Conservation (phyloP, 495 filamentous ascomycete species). For the Penicillium cinerascens region DNA sequence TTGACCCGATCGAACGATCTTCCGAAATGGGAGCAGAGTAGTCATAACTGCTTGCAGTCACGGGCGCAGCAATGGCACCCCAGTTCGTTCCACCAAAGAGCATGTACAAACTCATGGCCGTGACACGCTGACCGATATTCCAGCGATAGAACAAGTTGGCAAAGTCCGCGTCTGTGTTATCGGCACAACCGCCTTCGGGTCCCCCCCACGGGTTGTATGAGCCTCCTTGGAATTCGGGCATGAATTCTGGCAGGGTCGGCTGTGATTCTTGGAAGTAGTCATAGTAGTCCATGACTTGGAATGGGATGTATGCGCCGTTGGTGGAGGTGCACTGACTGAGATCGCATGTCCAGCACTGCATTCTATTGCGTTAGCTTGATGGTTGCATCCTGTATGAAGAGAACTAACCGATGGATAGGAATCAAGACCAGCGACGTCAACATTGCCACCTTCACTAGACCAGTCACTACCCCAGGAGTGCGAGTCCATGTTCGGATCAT, state of each 20-base stretch:
- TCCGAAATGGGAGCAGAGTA: constrained; percentile 60
- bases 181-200: constrained; percentile 49
- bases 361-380: too few relatives aligned
- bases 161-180: constrained; percentile 46
- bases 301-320: constrained; percentile 53
- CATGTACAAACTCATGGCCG: constrained; percentile 56
- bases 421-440: constrained; percentile 56
- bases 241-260: constrained; percentile 53
- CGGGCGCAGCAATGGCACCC: constrained; percentile 48
- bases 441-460: constrained; percentile 50
- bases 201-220: constrained; percentile 61
- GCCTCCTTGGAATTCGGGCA: constrained; percentile 65
- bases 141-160: constrained; percentile 60
- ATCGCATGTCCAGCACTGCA: constrained; percentile 58
- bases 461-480: constrained; percentile 55
- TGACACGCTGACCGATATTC: constrained; percentile 53
- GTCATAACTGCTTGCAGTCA: constrained; percentile 53
- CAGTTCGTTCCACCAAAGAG: constrained; percentile 60
- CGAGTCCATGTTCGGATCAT: constrained; percentile 52
- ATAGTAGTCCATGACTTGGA: constrained; percentile 49
- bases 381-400: neutral
- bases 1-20: constrained; percentile 52
- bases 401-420: constrained; percentile 49
- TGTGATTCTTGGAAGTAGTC: constrained; percentile 52
- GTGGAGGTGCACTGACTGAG: constrained; percentile 53